Evolutionary conservation across 345 rosid species (phyloP).

Genomic region (Salix caprea): DNA sequence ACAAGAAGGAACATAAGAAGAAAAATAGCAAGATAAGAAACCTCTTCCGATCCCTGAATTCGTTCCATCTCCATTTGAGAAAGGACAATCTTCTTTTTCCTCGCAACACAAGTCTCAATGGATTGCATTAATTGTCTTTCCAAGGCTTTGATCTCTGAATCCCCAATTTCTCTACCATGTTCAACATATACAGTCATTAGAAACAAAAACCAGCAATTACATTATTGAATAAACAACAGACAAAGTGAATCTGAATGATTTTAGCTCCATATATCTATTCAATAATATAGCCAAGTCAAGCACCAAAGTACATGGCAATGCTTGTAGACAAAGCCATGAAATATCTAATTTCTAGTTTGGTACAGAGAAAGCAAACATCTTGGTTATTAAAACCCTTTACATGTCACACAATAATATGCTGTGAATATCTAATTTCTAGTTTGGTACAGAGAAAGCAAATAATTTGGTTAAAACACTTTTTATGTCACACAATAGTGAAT

Average conservation of each 20-base stretch:
- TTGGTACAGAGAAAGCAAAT: too few species aligned
- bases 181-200: background rate
- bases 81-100: conserved; percentile 90
- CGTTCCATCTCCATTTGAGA: conserved; percentile 89
- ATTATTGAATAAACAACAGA: conserved; percentile 1
- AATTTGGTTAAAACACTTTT: too few species aligned
- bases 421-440: too few species aligned
- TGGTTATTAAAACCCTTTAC: too few species aligned
- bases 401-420: too few species aligned
- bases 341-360: too few species aligned
- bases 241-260: background rate
- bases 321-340: too few species aligned
- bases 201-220: conserved; percentile 3
- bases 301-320: background rate
- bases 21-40: conserved; percentile 26
- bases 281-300: background rate
- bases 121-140: conserved; percentile 97
- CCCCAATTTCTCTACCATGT: conserved; percentile 77
- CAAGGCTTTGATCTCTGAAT: conserved; percentile 76
- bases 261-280: background rate
- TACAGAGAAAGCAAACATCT: too few species aligned
- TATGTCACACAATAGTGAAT: too few species aligned
- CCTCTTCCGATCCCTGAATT: conserved; percentile 84
- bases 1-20: background rate
- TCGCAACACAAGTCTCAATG: conserved; percentile 75